These are phyloP conservation scores for Collybiopsis luxurians DNA, from an alignment of 768 basidiomycete genomes.

Conservation along the genomic window DNA sequence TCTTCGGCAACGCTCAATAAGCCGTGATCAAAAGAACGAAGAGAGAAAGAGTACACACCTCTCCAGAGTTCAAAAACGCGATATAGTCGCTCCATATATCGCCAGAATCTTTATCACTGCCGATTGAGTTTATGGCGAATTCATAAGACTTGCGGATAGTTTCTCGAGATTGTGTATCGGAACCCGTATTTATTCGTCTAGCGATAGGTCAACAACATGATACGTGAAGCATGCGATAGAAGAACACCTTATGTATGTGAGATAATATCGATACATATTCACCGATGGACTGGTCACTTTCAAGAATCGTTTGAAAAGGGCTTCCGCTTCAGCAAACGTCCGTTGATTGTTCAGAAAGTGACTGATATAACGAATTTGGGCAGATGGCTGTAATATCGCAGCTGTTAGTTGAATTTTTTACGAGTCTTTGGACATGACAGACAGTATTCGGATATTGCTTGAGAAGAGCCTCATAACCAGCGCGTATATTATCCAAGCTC, in stretches of 20 bases:
- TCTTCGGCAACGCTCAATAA: slow-evolving; percentile 5
- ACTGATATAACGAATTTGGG: slow-evolving; percentile 81
- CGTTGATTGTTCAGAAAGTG: slow-evolving; percentile 66
- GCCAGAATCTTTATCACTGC: slow-evolving; percentile 89
- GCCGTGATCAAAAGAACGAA: not conserved
- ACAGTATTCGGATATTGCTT: slow-evolving; percentile 92
- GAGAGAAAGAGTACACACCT: slow-evolving; percentile 44
- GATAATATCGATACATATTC: slow-evolving; percentile 90
- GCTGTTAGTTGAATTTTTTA: not conserved
- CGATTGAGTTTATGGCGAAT: slow-evolving; percentile 85
- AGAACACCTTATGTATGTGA: slow-evolving; percentile 82
- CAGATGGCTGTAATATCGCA: slow-evolving; percentile 54
- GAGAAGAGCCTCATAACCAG: slow-evolving; percentile 79
- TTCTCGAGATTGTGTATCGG: slow-evolving; percentile 66
- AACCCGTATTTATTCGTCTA: slow-evolving; percentile 61
- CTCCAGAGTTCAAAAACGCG: slow-evolving; percentile 77
- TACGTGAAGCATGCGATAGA: slow-evolving; percentile 4
- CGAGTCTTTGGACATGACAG: slow-evolving; percentile 27
- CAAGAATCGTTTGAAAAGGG: slow-evolving; percentile 86
- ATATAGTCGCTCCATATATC: slow-evolving; percentile 96
- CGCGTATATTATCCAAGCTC: slow-evolving; percentile 77
- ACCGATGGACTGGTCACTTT: slow-evolving; percentile 77
- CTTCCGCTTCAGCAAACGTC: slow-evolving; percentile 76
- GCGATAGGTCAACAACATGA: slow-evolving; percentile 13
- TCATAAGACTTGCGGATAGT: slow-evolving; percentile 88